Conservation (phyloP, 1,284 basidiomycete genomes). For the Wallemia ichthyophaga region DNA sequence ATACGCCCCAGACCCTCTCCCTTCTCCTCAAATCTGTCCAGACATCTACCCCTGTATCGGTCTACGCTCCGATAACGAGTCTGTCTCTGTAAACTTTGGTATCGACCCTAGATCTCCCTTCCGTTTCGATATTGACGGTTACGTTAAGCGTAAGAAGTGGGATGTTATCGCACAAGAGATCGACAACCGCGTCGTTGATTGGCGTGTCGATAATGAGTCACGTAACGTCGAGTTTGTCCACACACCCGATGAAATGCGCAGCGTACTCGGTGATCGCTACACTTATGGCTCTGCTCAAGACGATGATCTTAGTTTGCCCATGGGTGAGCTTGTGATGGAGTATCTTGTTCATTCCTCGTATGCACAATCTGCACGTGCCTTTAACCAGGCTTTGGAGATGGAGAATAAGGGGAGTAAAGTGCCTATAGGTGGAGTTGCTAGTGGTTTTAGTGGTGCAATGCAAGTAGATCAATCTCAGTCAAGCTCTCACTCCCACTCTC, state of each 20-base stretch:
- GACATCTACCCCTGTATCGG: background rate
- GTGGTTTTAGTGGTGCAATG: background rate
- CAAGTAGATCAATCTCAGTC: no score
- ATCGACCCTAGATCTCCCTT: background rate
- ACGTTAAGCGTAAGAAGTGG: background rate
- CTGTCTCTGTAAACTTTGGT: background rate
- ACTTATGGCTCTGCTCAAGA: background rate
- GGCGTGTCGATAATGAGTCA: background rate
- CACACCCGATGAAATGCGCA: background rate
- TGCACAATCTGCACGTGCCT: background rate
- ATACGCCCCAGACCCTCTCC: background rate
- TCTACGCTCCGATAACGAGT: background rate
- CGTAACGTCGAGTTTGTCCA: background rate
- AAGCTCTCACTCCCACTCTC: background rate
- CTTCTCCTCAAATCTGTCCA: background rate
- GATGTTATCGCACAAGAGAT: background rate
- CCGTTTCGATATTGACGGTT: background rate
- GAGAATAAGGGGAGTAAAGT: background rate
- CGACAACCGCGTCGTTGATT: background rate
- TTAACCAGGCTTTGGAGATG: background rate
- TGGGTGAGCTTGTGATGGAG: background rate
- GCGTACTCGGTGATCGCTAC: background rate
- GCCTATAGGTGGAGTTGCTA: background rate
- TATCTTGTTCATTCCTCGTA: background rate
- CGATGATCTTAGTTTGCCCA: background rate